phyloP scores from a whole-genome alignment of 2,329 filamentous ascomycete genomes.

The Grosmannia penicillata region DNA sequence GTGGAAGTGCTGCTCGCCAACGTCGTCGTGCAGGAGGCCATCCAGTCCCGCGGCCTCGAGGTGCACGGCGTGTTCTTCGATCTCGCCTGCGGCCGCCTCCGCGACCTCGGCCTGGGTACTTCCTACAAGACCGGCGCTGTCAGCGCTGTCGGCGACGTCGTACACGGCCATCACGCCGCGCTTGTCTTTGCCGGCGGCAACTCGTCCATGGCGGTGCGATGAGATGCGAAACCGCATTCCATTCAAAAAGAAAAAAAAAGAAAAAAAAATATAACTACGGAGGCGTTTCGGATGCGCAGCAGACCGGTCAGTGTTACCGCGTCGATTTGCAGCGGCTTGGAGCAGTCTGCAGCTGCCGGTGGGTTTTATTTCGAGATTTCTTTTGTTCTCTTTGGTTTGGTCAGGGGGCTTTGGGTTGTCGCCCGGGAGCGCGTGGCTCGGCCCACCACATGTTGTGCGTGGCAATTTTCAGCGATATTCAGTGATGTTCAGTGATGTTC shows the following conservation, averaged over 20 bases:
- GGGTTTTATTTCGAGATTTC: no score
- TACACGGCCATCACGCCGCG: conserved; percentile 32
- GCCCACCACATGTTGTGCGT: no score
- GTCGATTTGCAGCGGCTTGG: no score
- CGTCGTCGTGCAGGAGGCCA: conserved; percentile 52
- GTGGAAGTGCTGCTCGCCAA: conserved; percentile 56
- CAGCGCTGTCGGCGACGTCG: conserved; percentile 13
- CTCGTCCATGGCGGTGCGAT: conserved; percentile 18
- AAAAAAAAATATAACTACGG: not conserved
- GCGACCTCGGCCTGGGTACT: conserved; percentile 32
- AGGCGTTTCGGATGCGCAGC: no score
- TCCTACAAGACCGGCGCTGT: conserved; percentile 9
- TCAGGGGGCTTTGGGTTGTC: no score
- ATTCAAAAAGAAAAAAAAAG: no score
- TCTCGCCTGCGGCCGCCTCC: conserved; percentile 30
- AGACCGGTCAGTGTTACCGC: no score
- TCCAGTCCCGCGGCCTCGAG: conserved; percentile 53
- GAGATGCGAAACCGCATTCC: not conserved
- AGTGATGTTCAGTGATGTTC: no score
- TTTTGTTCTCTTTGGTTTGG: no score
- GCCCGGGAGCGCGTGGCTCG: no score
- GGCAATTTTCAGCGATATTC: no score
- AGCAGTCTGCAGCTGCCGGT: no score
- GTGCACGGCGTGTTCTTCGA: conserved; percentile 72
- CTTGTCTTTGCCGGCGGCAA: conserved; percentile 31